Base-by-base conservation (phyloP, 306 rosid genomes). In the Citrullus amarus region DNA sequence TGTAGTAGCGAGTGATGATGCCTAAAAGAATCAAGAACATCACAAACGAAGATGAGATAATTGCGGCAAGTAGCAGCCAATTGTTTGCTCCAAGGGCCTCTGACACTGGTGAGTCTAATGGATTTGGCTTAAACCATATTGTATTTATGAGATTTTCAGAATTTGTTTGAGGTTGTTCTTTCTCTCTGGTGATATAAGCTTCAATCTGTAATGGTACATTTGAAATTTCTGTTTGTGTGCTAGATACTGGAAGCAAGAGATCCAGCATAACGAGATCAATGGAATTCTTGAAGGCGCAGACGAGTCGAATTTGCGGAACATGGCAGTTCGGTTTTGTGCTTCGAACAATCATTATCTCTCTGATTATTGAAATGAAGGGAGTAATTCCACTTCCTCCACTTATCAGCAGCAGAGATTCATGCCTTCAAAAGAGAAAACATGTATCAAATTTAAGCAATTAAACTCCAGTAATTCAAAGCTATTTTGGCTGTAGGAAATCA, bases 311-410 rank as follows among this genome's bases (percentile, higher is more conserved):
- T 36, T 63, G 79, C 5, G 90, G 88, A 43, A 81, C 57, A 1
- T 80, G 81, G 17, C 34, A 62, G 34, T 83, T 57, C 39, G 79
- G 78, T 38, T 84, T 81, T 51, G 81, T 81, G 85, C 80, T 86
- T 76, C 79, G 88, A 76, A 82, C 86, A 76, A 84, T 88, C 5
- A 88, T 81, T 13, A 92, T 81, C 46, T 92, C 93, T 0, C 90
- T 88, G 76, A 90, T 89, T 79, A 92, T 77, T 59, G 97, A 87
- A 65, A 90, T 80, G 77, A 89, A 88, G 2, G 96, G 88, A 54
- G 93, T 78, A 12, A 90, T 81, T 17, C 97, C 96, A 76, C 88
- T 88, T 28, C 97, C 96, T 67, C 96, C 92, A 28, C 90, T 72
- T 17, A 90, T 74, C 89, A 90, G 62, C 50, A 88, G 78, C 44